Base-by-base conservation (phyloP, 2,329 filamentous ascomycete species). In the Trichoderma lentiforme region DNA sequence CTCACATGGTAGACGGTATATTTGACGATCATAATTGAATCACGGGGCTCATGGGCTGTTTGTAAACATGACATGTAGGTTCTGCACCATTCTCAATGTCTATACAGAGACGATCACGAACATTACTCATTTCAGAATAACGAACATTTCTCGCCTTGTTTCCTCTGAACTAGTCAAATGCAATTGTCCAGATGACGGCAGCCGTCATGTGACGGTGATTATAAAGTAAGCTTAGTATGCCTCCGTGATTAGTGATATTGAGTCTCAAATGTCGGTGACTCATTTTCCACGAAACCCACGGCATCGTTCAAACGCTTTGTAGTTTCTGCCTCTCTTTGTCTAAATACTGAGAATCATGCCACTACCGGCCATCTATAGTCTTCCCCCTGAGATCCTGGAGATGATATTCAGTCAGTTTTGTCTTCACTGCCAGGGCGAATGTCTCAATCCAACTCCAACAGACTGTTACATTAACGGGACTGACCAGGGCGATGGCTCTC, bases 171-270 rank as follows among this genome's bases (percentile, higher is more conserved):
- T 3, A 18, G 36, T 39, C 34, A 39, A 39, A 39, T 18, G 36
- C 36, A 39, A 39, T 39, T 8, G 15, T 18, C 3, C 36, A 8
- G 15, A 39, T 18, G 36, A 39, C 3, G 15, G 36, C 15, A 39
- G 36, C 15, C 36, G 43, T 47, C 43, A 47, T 47, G 43, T 21
- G 43, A 47, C 43, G 43, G 1, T 47, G 3, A n/a, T 2, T 47
- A 1, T 47, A n/a, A 1, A n/a, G 18, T 5, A 47, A 1, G 18
- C 43, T n/a, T 47, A n/a, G 0, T n/a, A 15, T 39, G 36, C 0
- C 36, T 47, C 43, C 18, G 1, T 21, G 43, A 47, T 47, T 47
- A 47, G 43, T 47, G 43, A 47, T 47, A 47, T 9, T 47, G 43
- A 47, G 39, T 21, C 43, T 2, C 18, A 21, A 47, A 47, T n/a